Conservation (phyloP, 208 protist genomes). For the Endotrypanum monterogeii region DNA sequence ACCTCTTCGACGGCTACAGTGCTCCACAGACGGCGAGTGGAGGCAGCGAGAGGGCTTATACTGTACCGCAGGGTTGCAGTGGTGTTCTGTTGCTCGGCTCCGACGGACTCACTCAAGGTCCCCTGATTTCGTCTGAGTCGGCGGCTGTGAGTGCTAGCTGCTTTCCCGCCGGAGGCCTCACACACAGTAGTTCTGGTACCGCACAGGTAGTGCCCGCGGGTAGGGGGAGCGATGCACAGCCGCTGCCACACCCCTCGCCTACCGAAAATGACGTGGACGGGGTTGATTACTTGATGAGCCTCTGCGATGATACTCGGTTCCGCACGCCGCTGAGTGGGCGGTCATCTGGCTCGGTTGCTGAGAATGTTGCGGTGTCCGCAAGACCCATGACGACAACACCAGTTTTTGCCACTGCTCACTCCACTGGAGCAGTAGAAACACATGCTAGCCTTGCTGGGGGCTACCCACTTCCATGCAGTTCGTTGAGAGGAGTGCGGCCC, state of each 20-base stretch:
- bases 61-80: not conserved
- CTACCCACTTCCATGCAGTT: not conserved
- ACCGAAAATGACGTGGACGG: constrained; percentile 29
- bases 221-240: not conserved
- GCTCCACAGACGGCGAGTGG: not conserved
- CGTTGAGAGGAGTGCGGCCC: not conserved
- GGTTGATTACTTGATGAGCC: constrained; percentile 60
- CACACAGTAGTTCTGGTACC: not conserved
- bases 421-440: not conserved
- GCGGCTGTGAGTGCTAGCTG: not conserved
- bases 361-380: not conserved
- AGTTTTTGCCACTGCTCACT: not conserved
- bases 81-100: constrained; percentile 21
- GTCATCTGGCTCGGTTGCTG: not conserved
- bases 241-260: not conserved
- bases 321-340: constrained; percentile 50
- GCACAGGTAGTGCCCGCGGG: not conserved
- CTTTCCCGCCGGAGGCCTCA: not conserved
- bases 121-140: not conserved
- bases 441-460: not conserved
- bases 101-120: constrained; percentile 13
- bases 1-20: constrained; percentile 1
- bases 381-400: not conserved
- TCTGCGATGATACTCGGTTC: constrained; percentile 64
- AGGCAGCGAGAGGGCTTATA: not conserved